Evolutionary conservation across 441 rosid genomes (phyloP).

Genomic region (Croton setiger): DNA sequence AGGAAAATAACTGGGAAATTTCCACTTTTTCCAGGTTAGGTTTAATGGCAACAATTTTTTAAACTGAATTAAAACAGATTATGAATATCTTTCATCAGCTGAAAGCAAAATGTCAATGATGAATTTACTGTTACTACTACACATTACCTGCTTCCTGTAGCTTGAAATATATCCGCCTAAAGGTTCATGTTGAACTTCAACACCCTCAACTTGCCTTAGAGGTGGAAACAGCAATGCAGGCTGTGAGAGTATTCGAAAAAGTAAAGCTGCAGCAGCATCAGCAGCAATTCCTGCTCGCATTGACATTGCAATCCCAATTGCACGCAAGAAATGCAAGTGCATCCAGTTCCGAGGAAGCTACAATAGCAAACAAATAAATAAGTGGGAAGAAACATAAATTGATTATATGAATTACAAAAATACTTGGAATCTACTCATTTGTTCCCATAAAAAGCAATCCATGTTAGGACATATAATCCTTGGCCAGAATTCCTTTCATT

Average conservation of each 20-base stretch:
- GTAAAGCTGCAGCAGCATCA: slow-evolving; percentile 98
- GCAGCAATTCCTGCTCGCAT: slow-evolving; percentile 99
- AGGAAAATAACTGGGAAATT: slow-evolving; percentile 4
- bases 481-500: not conserved
- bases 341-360: slow-evolving; percentile 99
- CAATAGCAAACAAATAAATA: slow-evolving; percentile 31
- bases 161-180: slow-evolving; percentile 71
- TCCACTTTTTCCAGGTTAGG: slow-evolving; percentile 2
- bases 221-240: slow-evolving; percentile 99
- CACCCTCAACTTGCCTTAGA: slow-evolving; percentile 85
- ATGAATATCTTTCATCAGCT: slow-evolving; percentile 9
- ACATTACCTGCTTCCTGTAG: slow-evolving; percentile 79
- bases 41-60: not conserved
- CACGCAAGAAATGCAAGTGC: slow-evolving; percentile 99
- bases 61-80: not conserved
- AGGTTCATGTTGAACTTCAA: slow-evolving; percentile 74
- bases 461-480: not conserved
- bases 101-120: slow-evolving; percentile 14
- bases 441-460: not conserved
- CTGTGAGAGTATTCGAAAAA: slow-evolving; percentile 90
- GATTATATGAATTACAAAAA: not conserved
- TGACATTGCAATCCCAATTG: slow-evolving; percentile 98
- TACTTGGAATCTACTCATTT: not conserved
- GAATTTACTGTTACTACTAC: slow-evolving; percentile 12
- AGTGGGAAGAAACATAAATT: not conserved